Conservation (phyloP, 768 basidiomycete species). For the Agaricus blazei region DNA sequence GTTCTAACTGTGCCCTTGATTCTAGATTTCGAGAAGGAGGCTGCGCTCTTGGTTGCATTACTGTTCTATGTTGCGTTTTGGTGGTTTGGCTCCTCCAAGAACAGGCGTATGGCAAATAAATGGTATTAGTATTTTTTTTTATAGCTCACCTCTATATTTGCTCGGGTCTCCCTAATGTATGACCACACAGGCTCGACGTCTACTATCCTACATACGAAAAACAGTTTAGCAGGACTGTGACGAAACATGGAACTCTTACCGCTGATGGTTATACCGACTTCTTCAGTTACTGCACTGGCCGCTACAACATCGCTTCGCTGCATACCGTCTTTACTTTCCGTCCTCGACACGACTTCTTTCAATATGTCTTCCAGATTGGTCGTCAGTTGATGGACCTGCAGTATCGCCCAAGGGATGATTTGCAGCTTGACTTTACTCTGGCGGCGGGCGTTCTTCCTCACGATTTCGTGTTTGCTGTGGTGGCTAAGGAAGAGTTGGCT, state of each 20-base stretch:
- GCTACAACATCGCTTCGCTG: constrained; percentile 69
- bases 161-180: constrained; percentile 11
- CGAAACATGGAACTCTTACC: constrained; percentile 43
- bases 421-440: constrained; percentile 80
- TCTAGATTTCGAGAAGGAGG: constrained; percentile 65
- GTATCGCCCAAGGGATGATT: constrained; percentile 61
- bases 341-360: constrained; percentile 81
- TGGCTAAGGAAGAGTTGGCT: constrained; percentile 73
- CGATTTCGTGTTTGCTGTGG: constrained; percentile 81
- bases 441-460: constrained; percentile 39
- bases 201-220: constrained; percentile 52
- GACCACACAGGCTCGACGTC: constrained; percentile 47
- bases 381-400: constrained; percentile 73
- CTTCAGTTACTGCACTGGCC: constrained; percentile 84
- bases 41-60: constrained; percentile 45
- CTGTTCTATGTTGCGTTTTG: constrained; percentile 53
- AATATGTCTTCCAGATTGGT: constrained; percentile 53
- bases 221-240: constrained; percentile 71
- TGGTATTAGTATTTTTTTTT: constrained; percentile 44
- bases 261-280: constrained; percentile 75
- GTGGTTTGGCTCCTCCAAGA: constrained; percentile 56
- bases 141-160: constrained; percentile 11
- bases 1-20: not conserved
- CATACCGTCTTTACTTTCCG: constrained; percentile 75
- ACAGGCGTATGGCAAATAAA: constrained; percentile 53